Percentiles rank a stretch among this genome's conserved stretches.
Conservation (phyloP, 371 early-diverging fungal genomes). For the Batrachochytrium dendrobatidis region DNA sequence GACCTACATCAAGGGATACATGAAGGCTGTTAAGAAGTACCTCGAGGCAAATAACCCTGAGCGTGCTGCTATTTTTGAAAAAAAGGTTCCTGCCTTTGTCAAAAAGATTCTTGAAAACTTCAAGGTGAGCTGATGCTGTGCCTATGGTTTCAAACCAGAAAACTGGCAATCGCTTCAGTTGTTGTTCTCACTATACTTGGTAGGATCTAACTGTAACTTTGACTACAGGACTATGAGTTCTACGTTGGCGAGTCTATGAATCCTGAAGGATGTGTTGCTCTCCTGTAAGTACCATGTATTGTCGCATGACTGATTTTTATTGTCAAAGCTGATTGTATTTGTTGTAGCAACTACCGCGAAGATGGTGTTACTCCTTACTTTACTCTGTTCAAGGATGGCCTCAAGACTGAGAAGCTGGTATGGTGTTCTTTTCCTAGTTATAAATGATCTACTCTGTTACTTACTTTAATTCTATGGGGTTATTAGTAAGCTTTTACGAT, state of each 20-base stretch:
- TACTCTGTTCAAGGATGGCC: constrained; percentile 88
- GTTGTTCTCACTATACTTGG: background rate
- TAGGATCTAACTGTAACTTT: background rate
- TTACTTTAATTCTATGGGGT: too few relatives aligned
- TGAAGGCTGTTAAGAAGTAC: constrained; percentile 68
- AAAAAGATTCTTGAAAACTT: constrained; percentile 69
- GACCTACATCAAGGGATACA: constrained; percentile 88
- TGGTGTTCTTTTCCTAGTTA: too few relatives aligned
- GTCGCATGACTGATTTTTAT: too few relatives aligned
- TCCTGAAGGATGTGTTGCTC: constrained; percentile 80
- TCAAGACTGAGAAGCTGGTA: constrained; percentile 64
- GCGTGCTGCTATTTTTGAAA: constrained; percentile 62
- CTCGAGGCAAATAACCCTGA: constrained; percentile 60
- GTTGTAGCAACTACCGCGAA: constrained; percentile 93
- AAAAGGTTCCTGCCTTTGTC: constrained; percentile 52
- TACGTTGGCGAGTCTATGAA: constrained; percentile 82
- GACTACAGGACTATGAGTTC: constrained; percentile 91
- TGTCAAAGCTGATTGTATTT: too few relatives aligned
- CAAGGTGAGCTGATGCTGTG: constrained; percentile 48
- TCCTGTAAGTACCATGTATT: too few relatives aligned
- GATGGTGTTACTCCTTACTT: constrained; percentile 88
- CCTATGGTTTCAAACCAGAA: background rate
- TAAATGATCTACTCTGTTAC: too few relatives aligned
- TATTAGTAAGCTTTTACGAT: too few relatives aligned
- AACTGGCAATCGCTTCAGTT: background rate